Evolutionary conservation across 495 filamentous ascomycete genomes (phyloP), one percentile per base, ranked within the genome.

Genomic region (Lepraria neglecta): DNA sequence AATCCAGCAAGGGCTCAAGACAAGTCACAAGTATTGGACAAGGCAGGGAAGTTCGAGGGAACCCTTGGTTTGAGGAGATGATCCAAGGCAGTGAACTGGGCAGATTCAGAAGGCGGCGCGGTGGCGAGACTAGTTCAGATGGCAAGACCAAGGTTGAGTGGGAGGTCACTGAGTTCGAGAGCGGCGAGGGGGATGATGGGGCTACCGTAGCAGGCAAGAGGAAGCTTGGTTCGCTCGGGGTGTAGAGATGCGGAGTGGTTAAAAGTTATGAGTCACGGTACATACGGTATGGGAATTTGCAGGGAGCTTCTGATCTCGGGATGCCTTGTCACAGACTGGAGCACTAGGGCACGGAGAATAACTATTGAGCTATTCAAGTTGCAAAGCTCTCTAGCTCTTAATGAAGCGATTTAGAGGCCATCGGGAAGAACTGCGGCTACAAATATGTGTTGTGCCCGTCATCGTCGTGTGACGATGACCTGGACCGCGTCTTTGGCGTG

Each of bases 51-150:
- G 59, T 76, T 9, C 66, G 76, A n/a, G 84, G 82, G 9, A 75
- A 88, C 48, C 87, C 88, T 3, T 95, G 90, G 90, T 90, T 95
- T 67, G 89, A 95, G 64, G 80, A 78, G 61, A 82, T 95, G 81
- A 78, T 91, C 1, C 80, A 87, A 62, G 86, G 89, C 35, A 91
- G 87, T 67, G 75, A 74, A 46, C 72, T 95, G 40, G 89, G 89
- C 12, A 80, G 74, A 21, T 71, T 91, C 68, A 85, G 84, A 70
- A 74, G 81, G 61, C 74, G 77, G 64, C 80, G 78, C 68, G 84
- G 86, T 28, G 78, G 80, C 1, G 73, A 75, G 27, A 68, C 73
- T 38, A 83, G 78, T 58, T 75, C 71, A 55, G 82, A 87, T 69
- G 83, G 84, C 11, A 76, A 73, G 15, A 80, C 80, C 15, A 81